phyloP scores from a whole-genome alignment of 2,329 filamentous ascomycete species.

The Trichoderma citrinoviride region DNA sequence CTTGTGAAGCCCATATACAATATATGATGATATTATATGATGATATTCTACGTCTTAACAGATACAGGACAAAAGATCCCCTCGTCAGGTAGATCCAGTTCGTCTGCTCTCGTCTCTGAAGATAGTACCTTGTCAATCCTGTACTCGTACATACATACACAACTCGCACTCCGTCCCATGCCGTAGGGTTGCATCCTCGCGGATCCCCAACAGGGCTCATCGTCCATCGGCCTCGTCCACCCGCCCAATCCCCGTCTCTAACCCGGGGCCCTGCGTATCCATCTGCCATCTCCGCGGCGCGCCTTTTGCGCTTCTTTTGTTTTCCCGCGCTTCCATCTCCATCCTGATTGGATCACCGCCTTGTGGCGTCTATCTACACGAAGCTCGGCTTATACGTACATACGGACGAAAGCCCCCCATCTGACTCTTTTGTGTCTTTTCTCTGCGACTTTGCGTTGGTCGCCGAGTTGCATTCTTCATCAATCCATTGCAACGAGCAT shows the following conservation, averaged over 20 bases:
- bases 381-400: neutral
- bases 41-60: too few relatives aligned
- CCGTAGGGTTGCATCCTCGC: conserved; percentile 12
- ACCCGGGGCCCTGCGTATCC: neutral
- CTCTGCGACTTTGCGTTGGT: neutral
- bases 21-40: too few relatives aligned
- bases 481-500: neutral
- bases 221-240: neutral
- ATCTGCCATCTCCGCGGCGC: conserved; percentile 9
- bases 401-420: neutral
- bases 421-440: too few relatives aligned
- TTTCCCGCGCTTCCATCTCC: conserved; percentile 9
- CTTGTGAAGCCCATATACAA: too few relatives aligned
- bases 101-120: too few relatives aligned
- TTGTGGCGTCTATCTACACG: conserved; percentile 1
- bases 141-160: neutral
- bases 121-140: too few relatives aligned
- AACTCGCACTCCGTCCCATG: neutral
- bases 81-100: too few relatives aligned
- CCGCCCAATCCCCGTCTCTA: neutral
- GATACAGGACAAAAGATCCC: too few relatives aligned
- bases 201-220: neutral
- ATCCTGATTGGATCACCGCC: conserved; percentile 9
- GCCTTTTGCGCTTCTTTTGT: neutral
- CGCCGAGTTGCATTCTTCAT: neutral